These are phyloP conservation scores for Ogataea hybrid DNA, from an alignment of 1,139 yeast genomes.

Conservation along the genomic window DNA sequence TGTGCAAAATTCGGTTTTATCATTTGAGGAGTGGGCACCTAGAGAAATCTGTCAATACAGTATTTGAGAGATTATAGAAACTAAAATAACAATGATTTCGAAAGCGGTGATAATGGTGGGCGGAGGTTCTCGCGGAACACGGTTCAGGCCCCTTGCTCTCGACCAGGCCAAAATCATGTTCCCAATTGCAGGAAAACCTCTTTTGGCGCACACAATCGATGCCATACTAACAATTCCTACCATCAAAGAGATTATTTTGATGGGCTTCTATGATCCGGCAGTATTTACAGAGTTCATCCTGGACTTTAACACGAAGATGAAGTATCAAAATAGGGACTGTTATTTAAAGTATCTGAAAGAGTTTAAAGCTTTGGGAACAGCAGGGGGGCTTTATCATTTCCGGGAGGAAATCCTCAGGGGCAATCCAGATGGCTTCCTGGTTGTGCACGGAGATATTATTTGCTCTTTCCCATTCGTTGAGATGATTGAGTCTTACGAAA, in stretches of 20 bases:
- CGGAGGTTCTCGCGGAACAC: constrained; percentile 64
- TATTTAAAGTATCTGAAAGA: constrained; percentile 52
- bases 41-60: constrained; percentile 4
- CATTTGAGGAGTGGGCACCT: not conserved
- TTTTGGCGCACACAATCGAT: constrained; percentile 54
- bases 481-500: constrained; percentile 34
- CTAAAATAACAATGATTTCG: constrained; percentile 16
- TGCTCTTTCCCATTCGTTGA: constrained; percentile 55
- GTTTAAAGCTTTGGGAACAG: constrained; percentile 62
- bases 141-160: constrained; percentile 59
- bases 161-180: constrained; percentile 60
- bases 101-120: constrained; percentile 40
- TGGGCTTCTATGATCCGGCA: constrained; percentile 58
- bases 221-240: constrained; percentile 44
- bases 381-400: constrained; percentile 64
- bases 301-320: constrained; percentile 42
- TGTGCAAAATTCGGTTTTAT: not conserved
- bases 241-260: constrained; percentile 48
- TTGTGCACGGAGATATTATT: constrained; percentile 63
- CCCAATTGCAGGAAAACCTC: constrained; percentile 62
- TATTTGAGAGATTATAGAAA: too few species aligned
- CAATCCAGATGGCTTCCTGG: constrained; percentile 46
- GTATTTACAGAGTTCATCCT: constrained; percentile 50
- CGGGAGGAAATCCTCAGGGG: constrained; percentile 54
- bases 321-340: constrained; percentile 33